Evolutionary conservation across 2,329 filamentous ascomycete genomes (phyloP).

Genomic region (Byssochlamys sp.): DNA sequence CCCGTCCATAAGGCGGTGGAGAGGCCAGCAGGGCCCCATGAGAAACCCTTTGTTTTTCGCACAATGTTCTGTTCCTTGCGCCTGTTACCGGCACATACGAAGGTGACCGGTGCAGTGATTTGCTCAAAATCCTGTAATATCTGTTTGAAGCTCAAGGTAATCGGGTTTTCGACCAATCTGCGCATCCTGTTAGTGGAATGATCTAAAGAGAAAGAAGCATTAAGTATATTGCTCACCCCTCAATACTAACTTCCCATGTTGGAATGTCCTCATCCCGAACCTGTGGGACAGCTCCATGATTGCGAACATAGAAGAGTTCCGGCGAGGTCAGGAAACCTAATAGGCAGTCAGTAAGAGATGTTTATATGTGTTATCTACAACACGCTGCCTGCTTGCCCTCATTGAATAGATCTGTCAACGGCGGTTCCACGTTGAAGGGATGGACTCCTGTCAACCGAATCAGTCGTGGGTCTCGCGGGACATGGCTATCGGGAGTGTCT

Average conservation of each 20-base stretch:
- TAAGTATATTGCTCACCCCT: conserved; percentile 44
- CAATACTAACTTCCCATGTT: conserved; percentile 72
- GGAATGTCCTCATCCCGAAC: conserved; percentile 63
- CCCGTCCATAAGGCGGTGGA: conserved; percentile 85
- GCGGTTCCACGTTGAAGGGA: conserved; percentile 84
- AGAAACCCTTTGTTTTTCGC: conserved; percentile 85
- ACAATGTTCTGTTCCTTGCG: conserved; percentile 89
- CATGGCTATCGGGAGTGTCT: conserved; percentile 73
- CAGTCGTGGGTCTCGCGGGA: conserved; percentile 67
- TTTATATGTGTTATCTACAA: conserved; percentile 2
- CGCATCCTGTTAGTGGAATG: conserved; percentile 5
- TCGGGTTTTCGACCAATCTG: conserved; percentile 65
- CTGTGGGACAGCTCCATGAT: conserved; percentile 73
- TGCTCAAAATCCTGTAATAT: conserved; percentile 68
- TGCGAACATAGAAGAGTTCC: conserved; percentile 83
- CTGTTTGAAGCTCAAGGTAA: conserved; percentile 62
- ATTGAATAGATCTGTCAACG: conserved; percentile 66
- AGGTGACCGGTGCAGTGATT: conserved; percentile 73
- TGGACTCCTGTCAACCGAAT: conserved; percentile 81
- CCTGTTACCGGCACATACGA: conserved; percentile 85
- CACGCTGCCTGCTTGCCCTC: conserved; percentile 27
- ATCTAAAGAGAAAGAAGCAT: conserved; percentile 1
- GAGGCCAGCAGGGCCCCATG: conserved; percentile 79
- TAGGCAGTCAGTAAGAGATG: background rate
- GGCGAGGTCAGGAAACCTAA: conserved; percentile 77